Base-by-base conservation (phyloP, 2,329 filamentous ascomycete genomes). In the Thielaviopsis euricoi region DNA sequence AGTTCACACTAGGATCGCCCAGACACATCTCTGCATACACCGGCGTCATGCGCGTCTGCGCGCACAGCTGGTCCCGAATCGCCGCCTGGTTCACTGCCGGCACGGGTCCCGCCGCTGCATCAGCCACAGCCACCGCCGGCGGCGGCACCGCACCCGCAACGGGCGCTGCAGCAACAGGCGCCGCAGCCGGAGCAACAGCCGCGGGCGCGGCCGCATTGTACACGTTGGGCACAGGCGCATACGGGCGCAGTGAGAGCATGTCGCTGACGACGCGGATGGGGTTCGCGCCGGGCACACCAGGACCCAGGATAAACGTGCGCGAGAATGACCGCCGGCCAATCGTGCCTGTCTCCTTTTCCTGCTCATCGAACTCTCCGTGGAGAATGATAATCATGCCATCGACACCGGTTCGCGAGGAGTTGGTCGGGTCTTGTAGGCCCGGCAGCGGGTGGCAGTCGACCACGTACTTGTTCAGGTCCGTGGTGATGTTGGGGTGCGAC, bases 341-440 rank as follows among this genome's bases (percentile, higher is more conserved):
- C 51, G 78, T 76, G 53, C 76, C 73, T 22, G 76, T 77, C 17
- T 70, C 69, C 3, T 72, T 68, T 63, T 86, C 80, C 19, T 83
- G 73, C 66, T 95, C 89, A 53, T 91, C 83, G 61, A 89, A 94
- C 65, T 91, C 86, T 62, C 89, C 87, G 64, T 93, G 86, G n/a
- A 91, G 77, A 7, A 79, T 84, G 63, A 94, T 79, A 54, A 87
- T 77, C 62, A 94, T 79, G 7, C 89, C 88, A 62, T 87, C 86
- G 21, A 91, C 87, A 4, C 87, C 87, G 21, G 73, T 72, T 0
- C 72, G 67, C 61, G 76, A 83, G 62, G 83, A 76, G 1, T 82
- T 81, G 13, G 76, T 78, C 2, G 82, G 83, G 64, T 94, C 88
- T 2, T 79, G 77, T 23, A 94, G 76, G 37, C 84, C 82, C 1